Conservation (phyloP, 2,329 filamentous ascomycete genomes). For the Mollisiaceae sp. region DNA sequence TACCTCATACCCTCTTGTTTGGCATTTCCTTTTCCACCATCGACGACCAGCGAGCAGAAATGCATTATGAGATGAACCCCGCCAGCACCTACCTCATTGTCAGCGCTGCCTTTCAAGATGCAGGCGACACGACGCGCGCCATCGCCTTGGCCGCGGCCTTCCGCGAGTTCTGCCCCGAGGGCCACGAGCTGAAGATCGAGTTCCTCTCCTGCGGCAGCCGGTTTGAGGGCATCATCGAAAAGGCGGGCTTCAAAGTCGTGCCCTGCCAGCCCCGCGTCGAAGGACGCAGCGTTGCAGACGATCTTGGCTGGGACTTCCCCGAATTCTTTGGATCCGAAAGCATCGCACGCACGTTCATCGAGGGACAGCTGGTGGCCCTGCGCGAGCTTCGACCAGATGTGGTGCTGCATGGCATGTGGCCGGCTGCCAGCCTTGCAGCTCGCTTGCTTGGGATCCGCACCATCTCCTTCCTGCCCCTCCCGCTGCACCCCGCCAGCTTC, state of each 20-base stretch:
- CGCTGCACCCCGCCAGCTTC: neutral
- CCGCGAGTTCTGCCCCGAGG: neutral
- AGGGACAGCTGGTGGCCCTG: slow-evolving; percentile 1
- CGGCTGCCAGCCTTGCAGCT: neutral
- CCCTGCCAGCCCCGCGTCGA: neutral
- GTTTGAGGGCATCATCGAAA: neutral
- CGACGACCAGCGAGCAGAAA: neutral
- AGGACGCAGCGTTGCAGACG: neutral
- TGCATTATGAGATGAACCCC: neutral
- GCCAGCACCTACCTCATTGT: neutral
- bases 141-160: neutral
- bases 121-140: neutral
- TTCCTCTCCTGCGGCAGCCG: slow-evolving; percentile 4
- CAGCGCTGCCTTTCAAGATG: neutral
- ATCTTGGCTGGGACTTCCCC: slow-evolving; percentile 1
- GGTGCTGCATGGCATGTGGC: slow-evolving; percentile 6
- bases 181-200: neutral
- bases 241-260: neutral
- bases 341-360: neutral
- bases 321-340: slow-evolving; percentile 3
- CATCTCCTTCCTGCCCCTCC: neutral
- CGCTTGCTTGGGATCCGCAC: slow-evolving; percentile 3
- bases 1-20: neutral
- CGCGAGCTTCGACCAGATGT: neutral
- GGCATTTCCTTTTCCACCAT: neutral